Percentiles rank a stretch among this genome's conserved stretches.
These are phyloP conservation scores for Xylaria sp. DNA, from an alignment of 2,329 filamentous ascomycete genomes.

Conservation along the genomic window DNA sequence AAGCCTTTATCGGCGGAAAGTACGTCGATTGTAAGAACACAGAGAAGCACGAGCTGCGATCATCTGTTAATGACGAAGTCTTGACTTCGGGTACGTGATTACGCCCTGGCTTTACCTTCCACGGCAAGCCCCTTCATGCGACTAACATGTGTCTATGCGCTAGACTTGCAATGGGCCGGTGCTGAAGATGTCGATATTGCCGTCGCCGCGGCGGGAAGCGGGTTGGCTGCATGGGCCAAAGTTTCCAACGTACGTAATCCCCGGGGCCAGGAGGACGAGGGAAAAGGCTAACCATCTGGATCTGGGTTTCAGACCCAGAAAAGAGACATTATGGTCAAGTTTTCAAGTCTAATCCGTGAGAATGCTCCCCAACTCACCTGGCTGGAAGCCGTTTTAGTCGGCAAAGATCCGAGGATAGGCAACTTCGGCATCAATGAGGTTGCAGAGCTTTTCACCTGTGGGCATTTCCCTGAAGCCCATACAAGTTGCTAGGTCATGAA, in stretches of 20 bases:
- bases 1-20: slow-evolving; percentile 34
- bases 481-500: neutral
- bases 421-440: slow-evolving; percentile 31
- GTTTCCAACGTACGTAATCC: slow-evolving; percentile 39
- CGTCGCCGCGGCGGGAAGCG: slow-evolving; percentile 42
- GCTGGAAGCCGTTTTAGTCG: slow-evolving; percentile 35
- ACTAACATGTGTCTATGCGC: slow-evolving; percentile 9
- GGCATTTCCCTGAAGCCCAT: neutral
- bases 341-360: slow-evolving; percentile 31
- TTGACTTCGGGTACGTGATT: slow-evolving; percentile 33
- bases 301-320: slow-evolving; percentile 23
- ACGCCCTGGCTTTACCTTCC: neutral
- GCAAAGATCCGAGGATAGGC: slow-evolving; percentile 32
- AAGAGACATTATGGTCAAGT: slow-evolving; percentile 37
- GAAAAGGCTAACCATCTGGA: slow-evolving; percentile 26
- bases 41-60: slow-evolving; percentile 32
- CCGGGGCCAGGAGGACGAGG: slow-evolving; percentile 18
- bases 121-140: neutral
- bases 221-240: slow-evolving; percentile 44
- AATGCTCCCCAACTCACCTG: slow-evolving; percentile 29
- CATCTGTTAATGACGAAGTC: slow-evolving; percentile 37
- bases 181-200: slow-evolving; percentile 44
- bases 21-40: slow-evolving; percentile 30
- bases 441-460: slow-evolving; percentile 35
- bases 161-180: slow-evolving; percentile 40